Evolutionary conservation across 805 yeast species (phyloP).

Genomic region (Nakazawaea ambrosiae): DNA sequence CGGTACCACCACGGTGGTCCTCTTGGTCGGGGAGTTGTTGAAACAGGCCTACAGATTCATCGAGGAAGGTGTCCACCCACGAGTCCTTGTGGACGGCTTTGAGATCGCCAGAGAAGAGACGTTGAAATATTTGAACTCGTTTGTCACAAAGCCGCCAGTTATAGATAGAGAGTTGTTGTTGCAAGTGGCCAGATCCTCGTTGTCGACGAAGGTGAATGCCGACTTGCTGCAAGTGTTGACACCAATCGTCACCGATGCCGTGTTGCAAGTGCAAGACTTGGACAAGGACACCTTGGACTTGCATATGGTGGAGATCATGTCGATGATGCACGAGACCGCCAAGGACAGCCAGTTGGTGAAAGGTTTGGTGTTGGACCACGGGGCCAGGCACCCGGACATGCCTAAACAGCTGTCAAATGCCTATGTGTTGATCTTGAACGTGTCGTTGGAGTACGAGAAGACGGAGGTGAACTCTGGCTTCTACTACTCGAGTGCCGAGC

Average conservation of each 20-base stretch:
- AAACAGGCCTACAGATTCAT: constrained; percentile 91
- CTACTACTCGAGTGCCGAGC: constrained; percentile 91
- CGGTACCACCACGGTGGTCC: constrained; percentile 94
- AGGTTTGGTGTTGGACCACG: constrained; percentile 95
- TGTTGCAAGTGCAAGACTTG: constrained; percentile 58
- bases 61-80: constrained; percentile 92
- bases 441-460: constrained; percentile 93
- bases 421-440: constrained; percentile 79
- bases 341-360: constrained; percentile 75
- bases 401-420: constrained; percentile 85
- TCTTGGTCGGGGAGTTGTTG: constrained; percentile 88
- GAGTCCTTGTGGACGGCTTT: constrained; percentile 91
- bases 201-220: constrained; percentile 76
- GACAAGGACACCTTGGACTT: constrained; percentile 59
- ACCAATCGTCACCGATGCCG: constrained; percentile 96
- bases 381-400: constrained; percentile 99
- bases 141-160: constrained; percentile 45
- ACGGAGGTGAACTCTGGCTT: constrained; percentile 96
- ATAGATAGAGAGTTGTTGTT: constrained; percentile 81
- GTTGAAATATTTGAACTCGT: constrained; percentile 60
- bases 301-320: constrained; percentile 97
- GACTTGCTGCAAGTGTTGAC: constrained; percentile 76
- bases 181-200: constrained; percentile 87
- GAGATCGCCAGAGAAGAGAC: constrained; percentile 80
- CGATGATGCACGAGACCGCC: constrained; percentile 91